Evolutionary conservation across 345 rosid genomes (phyloP).

Genomic region (Populus pruinosa): DNA sequence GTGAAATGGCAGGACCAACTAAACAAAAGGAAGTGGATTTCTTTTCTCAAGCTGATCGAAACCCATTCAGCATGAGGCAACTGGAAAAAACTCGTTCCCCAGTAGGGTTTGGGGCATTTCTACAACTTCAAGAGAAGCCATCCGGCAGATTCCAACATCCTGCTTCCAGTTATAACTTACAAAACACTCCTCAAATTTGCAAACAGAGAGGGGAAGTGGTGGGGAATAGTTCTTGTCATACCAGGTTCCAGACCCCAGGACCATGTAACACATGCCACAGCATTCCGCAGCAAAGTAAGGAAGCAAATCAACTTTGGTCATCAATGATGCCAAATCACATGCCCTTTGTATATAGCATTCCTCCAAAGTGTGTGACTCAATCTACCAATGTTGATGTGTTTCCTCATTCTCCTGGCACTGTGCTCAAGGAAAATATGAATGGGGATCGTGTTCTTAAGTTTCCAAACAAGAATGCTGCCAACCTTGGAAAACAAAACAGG

Average conservation of each 20-base stretch:
- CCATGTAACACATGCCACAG: conserved; percentile 45
- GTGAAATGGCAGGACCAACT: conserved; percentile 26
- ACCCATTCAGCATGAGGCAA: conserved; percentile 27
- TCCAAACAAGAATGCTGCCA: conserved; percentile 37
- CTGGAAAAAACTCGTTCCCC: conserved; percentile 38
- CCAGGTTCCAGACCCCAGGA: conserved; percentile 31
- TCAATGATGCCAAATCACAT: conserved; percentile 43
- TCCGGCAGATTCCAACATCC: conserved; percentile 38
- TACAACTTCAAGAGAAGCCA: conserved; percentile 44
- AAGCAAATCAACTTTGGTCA: conserved; percentile 45
- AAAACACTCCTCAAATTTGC: conserved; percentile 34
- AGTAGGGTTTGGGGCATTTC: conserved; percentile 33
- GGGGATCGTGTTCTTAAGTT: conserved; percentile 31
- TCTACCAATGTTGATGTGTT: conserved; percentile 30
- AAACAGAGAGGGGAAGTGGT: conserved; percentile 45
- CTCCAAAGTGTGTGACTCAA: conserved; percentile 32
- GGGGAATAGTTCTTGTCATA: conserved; percentile 37
- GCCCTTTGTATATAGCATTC: conserved; percentile 37
- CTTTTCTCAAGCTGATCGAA: conserved; percentile 39
- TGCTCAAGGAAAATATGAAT: conserved; percentile 28
- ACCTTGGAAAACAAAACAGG: conserved; percentile 43
- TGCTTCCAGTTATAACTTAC: conserved; percentile 35
- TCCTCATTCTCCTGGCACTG: conserved; percentile 33
- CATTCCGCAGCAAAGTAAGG: conserved; percentile 45
- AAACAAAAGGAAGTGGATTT: conserved; percentile 39